Conservation (phyloP, 257 asterid genomes). For the Nicotiana otophora region DNA sequence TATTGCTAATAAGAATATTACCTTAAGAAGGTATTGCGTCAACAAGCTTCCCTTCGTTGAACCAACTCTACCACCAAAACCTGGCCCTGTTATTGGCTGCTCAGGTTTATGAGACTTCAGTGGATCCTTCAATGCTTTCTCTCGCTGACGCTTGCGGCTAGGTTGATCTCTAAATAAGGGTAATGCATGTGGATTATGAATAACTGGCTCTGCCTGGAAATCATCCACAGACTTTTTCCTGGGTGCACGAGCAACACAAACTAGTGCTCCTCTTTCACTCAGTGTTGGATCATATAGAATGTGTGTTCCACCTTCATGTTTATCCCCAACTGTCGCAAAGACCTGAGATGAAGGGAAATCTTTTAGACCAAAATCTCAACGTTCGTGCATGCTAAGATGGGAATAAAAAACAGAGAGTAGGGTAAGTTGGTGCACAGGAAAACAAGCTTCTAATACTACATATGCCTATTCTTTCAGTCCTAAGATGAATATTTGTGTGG, state of each 20-base stretch:
- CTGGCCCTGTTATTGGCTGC: constrained; percentile 91
- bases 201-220: constrained; percentile 75
- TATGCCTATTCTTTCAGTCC: not conserved
- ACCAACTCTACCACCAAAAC: constrained; percentile 95
- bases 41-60: constrained; percentile 84
- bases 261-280: constrained; percentile 96
- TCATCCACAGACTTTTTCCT: constrained; percentile 87
- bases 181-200: constrained; percentile 97
- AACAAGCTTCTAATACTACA: not conserved
- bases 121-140: constrained; percentile 85
- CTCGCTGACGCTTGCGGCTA: constrained; percentile 94
- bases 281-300: constrained; percentile 78
- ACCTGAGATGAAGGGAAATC: constrained; percentile 30
- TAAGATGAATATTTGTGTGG: not conserved
- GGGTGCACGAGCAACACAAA: constrained; percentile 97
- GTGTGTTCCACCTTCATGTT: constrained; percentile 90
- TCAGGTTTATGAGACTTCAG: constrained; percentile 95
- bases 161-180: constrained; percentile 95
- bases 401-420: not conserved
- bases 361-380: constrained; percentile 1
- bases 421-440: not conserved
- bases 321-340: constrained; percentile 81
- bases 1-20: constrained; percentile 20
- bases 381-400: not conserved
- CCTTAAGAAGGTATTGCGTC: constrained; percentile 94